Evolutionary conservation across 805 yeast species (phyloP), one percentile per base, ranked within the genome.

Genomic region (Ogataea degrootiae): DNA sequence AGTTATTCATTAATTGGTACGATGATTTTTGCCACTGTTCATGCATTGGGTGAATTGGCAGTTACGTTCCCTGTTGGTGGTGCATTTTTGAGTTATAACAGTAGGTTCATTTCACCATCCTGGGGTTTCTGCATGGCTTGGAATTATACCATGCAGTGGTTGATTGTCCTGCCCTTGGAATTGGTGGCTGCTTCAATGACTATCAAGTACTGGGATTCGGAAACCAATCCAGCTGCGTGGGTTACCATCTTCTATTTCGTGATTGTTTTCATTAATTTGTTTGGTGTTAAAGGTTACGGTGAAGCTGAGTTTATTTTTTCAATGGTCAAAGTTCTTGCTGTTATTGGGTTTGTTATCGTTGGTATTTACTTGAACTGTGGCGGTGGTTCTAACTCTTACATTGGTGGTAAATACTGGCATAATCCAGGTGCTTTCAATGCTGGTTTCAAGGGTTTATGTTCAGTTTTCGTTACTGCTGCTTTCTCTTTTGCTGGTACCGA

Each of bases 401-500:
- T 79, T 47, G 86, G 86, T 34, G 82, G 75, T 17, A 64, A 56
- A 47, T 71, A 75, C 62, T 80, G 84, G 83, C 76, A 71, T 49
- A 51, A 70, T 41, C 85, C 85, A 16, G 84, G 84, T 50, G 64
- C 74, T 35, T 73, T 73, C 46, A 67, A 68, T 38, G 35, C 55
- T 12, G 67, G 69, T n/a, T 79, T 80, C 64, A 80, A 80, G 57
- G 82, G 82, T 60, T 69, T 80, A 49, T 79, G 83, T 63, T 72
- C 76, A 15, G 77, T 78, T n/a, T 72, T 80, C 51, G 78, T 77
- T 35, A 76, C 82, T 22, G 80, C 81, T 42, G 74, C 76, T 53
- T 71, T 80, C 66, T 74, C 83, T 1, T 79, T 77, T 54, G 78
- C 80, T 50, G 84, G 85, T 53, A 75, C 80, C 23, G 85, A 81